Evolutionary conservation across 139 green algal species (phyloP).

Genomic region (Pedinophyceae sp.): DNA sequence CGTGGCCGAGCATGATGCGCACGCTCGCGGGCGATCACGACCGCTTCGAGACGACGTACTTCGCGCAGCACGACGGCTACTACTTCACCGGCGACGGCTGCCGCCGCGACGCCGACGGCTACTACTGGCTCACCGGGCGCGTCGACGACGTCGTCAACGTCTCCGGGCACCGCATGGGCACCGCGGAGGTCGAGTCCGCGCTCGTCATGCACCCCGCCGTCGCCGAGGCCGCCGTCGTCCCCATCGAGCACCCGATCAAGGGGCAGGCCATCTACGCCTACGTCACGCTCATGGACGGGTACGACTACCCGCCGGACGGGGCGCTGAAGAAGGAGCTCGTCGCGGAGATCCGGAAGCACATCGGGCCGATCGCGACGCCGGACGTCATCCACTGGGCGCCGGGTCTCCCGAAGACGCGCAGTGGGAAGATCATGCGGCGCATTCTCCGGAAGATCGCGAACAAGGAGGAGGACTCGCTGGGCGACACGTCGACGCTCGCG

Average conservation of each 20-base stretch:
- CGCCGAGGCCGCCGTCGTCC: slow-evolving; percentile 84
- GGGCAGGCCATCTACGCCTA: slow-evolving; percentile 90
- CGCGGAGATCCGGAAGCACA: slow-evolving; percentile 29
- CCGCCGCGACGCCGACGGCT: slow-evolving; percentile 39
- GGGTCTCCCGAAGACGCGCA: slow-evolving; percentile 78
- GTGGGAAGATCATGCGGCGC: slow-evolving; percentile 84
- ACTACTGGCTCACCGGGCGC: slow-evolving; percentile 67
- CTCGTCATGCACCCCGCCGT: slow-evolving; percentile 55
- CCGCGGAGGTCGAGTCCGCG: slow-evolving; percentile 85
- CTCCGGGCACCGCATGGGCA: slow-evolving; percentile 79
- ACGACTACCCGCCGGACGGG: slow-evolving; percentile 11
- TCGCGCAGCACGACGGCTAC: slow-evolving; percentile 65
- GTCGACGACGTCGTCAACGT: slow-evolving; percentile 97
- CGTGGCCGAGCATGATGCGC: slow-evolving; percentile 80
- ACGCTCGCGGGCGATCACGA: slow-evolving; percentile 76
- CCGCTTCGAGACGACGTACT: slow-evolving; percentile 92
- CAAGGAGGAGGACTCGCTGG: slow-evolving; percentile 40
- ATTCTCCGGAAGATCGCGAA: slow-evolving; percentile 72
- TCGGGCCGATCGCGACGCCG: slow-evolving; percentile 79
- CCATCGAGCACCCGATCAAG: slow-evolving; percentile 79
- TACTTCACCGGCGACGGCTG: slow-evolving; percentile 63
- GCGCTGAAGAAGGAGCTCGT: slow-evolving; percentile 53
- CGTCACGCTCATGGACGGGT: slow-evolving; percentile 61
- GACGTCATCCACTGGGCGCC: slow-evolving; percentile 90
- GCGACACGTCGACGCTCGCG: slow-evolving; percentile 62